Base-by-base conservation (phyloP, 192 early-diverging fungal species). In the Spizellomyces sp. region DNA sequence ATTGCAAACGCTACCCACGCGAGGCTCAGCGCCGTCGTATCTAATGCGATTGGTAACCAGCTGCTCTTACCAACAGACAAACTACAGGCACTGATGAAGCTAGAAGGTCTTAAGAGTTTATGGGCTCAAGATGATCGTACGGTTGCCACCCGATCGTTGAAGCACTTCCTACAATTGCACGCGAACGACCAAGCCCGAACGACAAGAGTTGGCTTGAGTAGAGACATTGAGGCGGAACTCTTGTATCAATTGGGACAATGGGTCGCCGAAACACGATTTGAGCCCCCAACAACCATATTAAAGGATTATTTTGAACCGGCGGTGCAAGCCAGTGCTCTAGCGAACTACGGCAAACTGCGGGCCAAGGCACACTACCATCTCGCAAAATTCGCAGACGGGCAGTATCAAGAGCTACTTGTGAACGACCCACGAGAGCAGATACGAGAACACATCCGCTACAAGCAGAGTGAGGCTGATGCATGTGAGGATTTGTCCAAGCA, bases 361-460 rank as follows among this genome's bases (percentile, higher is more conserved):
- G 69, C 48, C 6, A 66, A 62, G 41, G 50, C 59, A 9, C 52
- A 69, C 61, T 79, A 81, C 45, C 73, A 81, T 48, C 70, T 85
- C 41, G 84, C 84, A 12, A 61, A 71, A 21, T 85, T 75, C 62
- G 78, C 79, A 14, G 84, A 85, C 65, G 74, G 54, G 8, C 69
- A 77, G 52, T 85, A 81, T 43, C 68, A 68, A 22, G 58, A 70
- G 22, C 58, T 80, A 56, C 17, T 58, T 8, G 45, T 22, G 9
- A 73, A 82, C 61, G 84, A 85, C 47, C 66, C 63, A 15, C 58
- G 66, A 15, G 69, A 79, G 15, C 27, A 59, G 17, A 66, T 78
- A 56, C 64, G 70, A 44, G 69, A 78, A 43, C 61, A 84, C 0
- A 58, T 80, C 5, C 19, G 70, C 27, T 59, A 75, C 43, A 77